phyloP scores from a whole-genome alignment of 208 protist species.

The Sergeia podlipaevii region DNA sequence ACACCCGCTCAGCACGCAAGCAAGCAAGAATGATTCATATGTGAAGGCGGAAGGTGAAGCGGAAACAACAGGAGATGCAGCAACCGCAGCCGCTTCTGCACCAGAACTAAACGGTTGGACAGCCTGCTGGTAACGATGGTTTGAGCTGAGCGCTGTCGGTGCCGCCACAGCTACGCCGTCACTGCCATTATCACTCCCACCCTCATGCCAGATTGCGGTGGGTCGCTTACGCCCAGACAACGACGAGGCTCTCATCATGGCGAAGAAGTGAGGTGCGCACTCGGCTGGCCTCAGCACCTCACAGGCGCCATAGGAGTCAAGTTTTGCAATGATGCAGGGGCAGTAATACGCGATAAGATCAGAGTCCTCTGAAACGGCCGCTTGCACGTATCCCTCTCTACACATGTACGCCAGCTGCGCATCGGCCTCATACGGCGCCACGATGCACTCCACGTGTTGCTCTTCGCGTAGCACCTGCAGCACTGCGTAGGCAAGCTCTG shows the following conservation, averaged over 20 bases:
- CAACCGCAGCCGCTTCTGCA: background rate
- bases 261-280: conserved; percentile 36
- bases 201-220: no score
- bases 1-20: conserved; percentile 97
- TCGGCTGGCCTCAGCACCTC: conserved; percentile 37
- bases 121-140: no score
- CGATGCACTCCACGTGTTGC: conserved; percentile 87
- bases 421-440: conserved; percentile 99
- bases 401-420: conserved; percentile 97
- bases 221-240: no score
- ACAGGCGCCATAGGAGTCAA: conserved; percentile 51
- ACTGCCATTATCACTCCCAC: conserved; percentile 13
- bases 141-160: background rate
- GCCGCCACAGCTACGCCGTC: no score
- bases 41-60: conserved; percentile 23
- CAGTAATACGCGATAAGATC: conserved; percentile 97
- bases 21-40: conserved; percentile 88
- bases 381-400: conserved; percentile 82
- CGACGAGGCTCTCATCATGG: conserved; percentile 6
- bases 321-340: conserved; percentile 72
- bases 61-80: background rate
- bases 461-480: conserved; percentile 63
- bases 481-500: conserved; percentile 73
- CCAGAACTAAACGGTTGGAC: no score
- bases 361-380: conserved; percentile 97